Conservation (phyloP, 768 basidiomycete genomes). For the Tylopilus vinaceipallidus region DNA sequence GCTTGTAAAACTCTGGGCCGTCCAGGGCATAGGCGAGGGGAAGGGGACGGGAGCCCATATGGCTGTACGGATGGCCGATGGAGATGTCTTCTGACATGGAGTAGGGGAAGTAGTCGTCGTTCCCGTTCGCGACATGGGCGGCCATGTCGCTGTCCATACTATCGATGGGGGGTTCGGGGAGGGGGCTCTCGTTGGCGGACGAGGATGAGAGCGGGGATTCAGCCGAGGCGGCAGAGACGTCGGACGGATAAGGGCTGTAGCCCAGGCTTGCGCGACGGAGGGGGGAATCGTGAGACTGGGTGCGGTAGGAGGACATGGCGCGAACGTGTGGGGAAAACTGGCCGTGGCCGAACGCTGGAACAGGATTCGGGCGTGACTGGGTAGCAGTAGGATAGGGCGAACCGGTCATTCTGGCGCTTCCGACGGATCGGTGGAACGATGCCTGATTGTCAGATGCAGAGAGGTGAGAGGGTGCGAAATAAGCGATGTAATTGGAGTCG, state of each 20-base stretch:
- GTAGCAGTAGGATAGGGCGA: conserved; percentile 22
- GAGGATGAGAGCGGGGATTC: conserved; percentile 42
- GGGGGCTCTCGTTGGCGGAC: conserved; percentile 39
- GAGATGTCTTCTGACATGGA: conserved; percentile 24
- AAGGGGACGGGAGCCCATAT: conserved; percentile 22
- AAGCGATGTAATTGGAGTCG: conserved; percentile 21
- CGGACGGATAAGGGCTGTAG: conserved; percentile 38
- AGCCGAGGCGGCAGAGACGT: conserved; percentile 34
- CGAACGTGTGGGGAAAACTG: conserved; percentile 22
- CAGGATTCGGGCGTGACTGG: conserved; percentile 18
- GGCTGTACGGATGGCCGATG: conserved; percentile 22
- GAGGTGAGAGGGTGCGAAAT: conserved; percentile 22
- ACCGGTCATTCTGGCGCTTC: conserved; percentile 23
- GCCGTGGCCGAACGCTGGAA: conserved; percentile 12
- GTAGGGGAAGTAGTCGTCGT: conserved; percentile 32
- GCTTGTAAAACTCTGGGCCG: conserved; percentile 29
- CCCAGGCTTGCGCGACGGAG: conserved; percentile 17
- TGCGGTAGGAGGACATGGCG: conserved; percentile 17
- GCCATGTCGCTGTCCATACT: conserved; percentile 30
- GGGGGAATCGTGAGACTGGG: conserved; percentile 15
- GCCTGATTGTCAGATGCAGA: conserved; percentile 9
- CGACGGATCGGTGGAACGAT: conserved; percentile 8
- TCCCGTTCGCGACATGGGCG: conserved; percentile 22
- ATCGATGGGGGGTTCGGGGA: conserved; percentile 38
- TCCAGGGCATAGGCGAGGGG: conserved; percentile 26